These are phyloP conservation scores for Lasiodiplodia sp. DNA, from an alignment of 2,329 filamentous ascomycete genomes.

Conservation along the genomic window DNA sequence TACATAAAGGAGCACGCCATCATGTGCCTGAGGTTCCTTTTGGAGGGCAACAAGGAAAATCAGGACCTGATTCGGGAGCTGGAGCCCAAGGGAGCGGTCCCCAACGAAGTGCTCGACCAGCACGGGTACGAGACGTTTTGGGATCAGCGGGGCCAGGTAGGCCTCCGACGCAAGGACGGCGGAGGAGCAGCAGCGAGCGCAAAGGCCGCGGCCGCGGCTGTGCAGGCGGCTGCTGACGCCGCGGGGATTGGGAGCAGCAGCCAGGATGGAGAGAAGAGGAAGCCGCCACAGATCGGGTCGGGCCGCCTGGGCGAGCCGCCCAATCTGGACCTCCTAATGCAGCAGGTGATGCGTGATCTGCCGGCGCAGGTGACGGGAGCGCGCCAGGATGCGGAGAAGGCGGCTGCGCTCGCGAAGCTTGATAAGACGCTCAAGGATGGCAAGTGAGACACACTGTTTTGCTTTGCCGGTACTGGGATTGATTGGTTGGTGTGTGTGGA, in stretches of 20 bases:
- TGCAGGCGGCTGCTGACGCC: conserved; percentile 39
- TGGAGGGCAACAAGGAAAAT: conserved; percentile 77
- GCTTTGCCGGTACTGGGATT: not conserved
- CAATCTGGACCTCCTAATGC: conserved; percentile 52
- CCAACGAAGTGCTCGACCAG: conserved; percentile 56
- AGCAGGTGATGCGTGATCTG: conserved; percentile 55
- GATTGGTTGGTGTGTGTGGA: conserved; percentile 18
- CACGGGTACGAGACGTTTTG: conserved; percentile 60
- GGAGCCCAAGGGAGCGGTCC: conserved; percentile 48
- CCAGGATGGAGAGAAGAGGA: conserved; percentile 29
- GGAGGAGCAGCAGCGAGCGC: conserved; percentile 29
- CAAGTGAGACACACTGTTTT: conserved; percentile 23
- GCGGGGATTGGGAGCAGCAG: conserved; percentile 31
- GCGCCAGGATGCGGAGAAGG: conserved; percentile 51
- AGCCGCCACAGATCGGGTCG: conserved; percentile 35
- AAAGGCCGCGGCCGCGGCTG: conserved; percentile 33
- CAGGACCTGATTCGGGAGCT: conserved; percentile 74
- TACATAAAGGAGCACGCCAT: conserved; percentile 84
- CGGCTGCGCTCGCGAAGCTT: conserved; percentile 55
- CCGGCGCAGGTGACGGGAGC: conserved; percentile 48
- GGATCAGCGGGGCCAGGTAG: conserved; percentile 57
- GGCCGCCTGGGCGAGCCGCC: conserved; percentile 51
- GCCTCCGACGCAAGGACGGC: conserved; percentile 51
- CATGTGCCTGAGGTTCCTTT: conserved; percentile 61
- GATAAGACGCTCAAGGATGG: conserved; percentile 45